A percentile compares a stretch with the other conserved stretches of the same genome.
phyloP scores from a whole-genome alignment of 345 rosid species.

The Lagerstroemia speciosa region DNA sequence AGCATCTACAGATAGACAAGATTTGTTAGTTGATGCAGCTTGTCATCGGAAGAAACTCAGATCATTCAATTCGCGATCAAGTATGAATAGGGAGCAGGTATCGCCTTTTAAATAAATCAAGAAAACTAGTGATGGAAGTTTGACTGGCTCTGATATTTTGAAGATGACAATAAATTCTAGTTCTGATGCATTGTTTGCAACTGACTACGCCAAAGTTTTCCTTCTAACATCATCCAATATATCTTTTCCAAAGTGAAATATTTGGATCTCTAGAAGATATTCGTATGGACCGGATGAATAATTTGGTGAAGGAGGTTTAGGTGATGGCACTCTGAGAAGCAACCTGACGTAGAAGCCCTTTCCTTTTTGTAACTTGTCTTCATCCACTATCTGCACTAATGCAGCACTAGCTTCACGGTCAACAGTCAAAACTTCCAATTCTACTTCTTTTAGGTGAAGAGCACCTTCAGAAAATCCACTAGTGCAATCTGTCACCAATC shows the following conservation, averaged over 20 bases:
- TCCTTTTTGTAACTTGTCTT: slow-evolving; percentile 33
- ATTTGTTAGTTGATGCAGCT: slow-evolving; percentile 38
- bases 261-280: slow-evolving; percentile 27
- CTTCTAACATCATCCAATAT: slow-evolving; percentile 54
- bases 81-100: slow-evolving; percentile 75
- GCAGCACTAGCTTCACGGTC: slow-evolving; percentile 48
- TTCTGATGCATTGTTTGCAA: slow-evolving; percentile 5
- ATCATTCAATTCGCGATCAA: slow-evolving; percentile 42
- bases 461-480: slow-evolving; percentile 61
- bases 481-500: slow-evolving; percentile 75
- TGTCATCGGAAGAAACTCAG: slow-evolving; percentile 63
- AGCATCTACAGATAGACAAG: slow-evolving; percentile 37
- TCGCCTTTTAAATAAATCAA: slow-evolving; percentile 10
- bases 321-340: slow-evolving; percentile 44
- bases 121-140: slow-evolving; percentile 9
- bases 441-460: slow-evolving; percentile 52
- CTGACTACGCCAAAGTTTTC: slow-evolving; percentile 30
- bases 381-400: slow-evolving; percentile 48
- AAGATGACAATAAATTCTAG: slow-evolving; percentile 7
- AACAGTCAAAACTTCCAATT: slow-evolving; percentile 45
- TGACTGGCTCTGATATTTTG: slow-evolving; percentile 15
- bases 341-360: slow-evolving; percentile 38
- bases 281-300: slow-evolving; percentile 36
- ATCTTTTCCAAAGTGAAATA: slow-evolving; percentile 48
- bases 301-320: slow-evolving; percentile 29